These are phyloP conservation scores for Botrytis porri DNA, from an alignment of 2,329 filamentous ascomycete genomes.

Conservation along the genomic window DNA sequence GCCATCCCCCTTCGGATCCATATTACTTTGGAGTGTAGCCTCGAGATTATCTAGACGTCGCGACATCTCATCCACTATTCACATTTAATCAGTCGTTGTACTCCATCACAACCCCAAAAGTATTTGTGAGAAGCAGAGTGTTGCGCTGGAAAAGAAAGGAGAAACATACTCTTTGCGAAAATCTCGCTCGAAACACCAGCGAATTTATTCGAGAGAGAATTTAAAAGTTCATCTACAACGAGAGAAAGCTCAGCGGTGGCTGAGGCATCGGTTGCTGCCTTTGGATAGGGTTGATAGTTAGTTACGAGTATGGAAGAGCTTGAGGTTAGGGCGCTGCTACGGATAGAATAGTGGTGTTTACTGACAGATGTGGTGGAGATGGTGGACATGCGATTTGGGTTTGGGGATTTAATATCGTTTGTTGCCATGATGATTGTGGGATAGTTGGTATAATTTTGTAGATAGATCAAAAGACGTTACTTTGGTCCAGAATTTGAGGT, in stretches of 20 bases:
- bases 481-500: neutral
- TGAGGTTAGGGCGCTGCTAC: slow-evolving; percentile 6
- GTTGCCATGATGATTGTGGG: slow-evolving; percentile 23
- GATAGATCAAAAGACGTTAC: neutral
- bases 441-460: neutral
- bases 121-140: neutral
- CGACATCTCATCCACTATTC: slow-evolving; percentile 89
- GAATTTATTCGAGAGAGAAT: slow-evolving; percentile 82
- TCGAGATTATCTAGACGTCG: slow-evolving; percentile 77
- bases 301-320: neutral
- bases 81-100: slow-evolving; percentile 1
- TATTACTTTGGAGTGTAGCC: slow-evolving; percentile 32
- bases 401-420: slow-evolving; percentile 25
- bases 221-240: slow-evolving; percentile 83
- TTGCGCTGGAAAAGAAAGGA: neutral
- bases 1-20: slow-evolving; percentile 26
- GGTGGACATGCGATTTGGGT: slow-evolving; percentile 25
- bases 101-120: neutral
- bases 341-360: neutral
- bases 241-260: slow-evolving; percentile 36
- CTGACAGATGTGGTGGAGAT: slow-evolving; percentile 27
- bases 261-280: slow-evolving; percentile 32
- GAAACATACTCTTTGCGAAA: slow-evolving; percentile 73
- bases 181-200: slow-evolving; percentile 81
- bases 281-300: neutral